Evolutionary conservation across 176 grass and related monocot species (phyloP).

Genomic region (Typha latifolia): DNA sequence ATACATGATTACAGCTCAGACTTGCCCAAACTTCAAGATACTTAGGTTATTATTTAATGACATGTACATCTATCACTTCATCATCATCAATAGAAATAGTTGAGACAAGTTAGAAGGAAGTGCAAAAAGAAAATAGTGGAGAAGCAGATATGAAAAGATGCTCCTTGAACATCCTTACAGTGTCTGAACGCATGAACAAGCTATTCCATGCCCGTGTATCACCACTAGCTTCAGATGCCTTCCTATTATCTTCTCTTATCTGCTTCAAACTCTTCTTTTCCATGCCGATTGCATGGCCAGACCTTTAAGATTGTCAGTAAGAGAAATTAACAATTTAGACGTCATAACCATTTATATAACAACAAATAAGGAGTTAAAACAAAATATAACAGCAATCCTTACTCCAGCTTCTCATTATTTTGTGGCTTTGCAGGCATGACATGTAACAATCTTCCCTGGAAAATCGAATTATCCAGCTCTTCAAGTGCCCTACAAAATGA

Average conservation of each 20-base stretch:
- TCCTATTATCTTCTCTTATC: constrained; percentile 68
- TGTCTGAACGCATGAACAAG: constrained; percentile 86
- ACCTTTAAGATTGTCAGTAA: constrained; percentile 19
- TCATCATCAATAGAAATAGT: too few relatives aligned
- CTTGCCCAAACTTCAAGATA: too few relatives aligned
- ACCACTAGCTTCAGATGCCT: constrained; percentile 72
- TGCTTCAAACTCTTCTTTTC: constrained; percentile 80
- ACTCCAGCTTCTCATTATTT: constrained; percentile 68
- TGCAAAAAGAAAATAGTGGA: background rate
- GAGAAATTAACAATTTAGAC: too few relatives aligned
- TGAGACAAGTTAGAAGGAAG: background rate
- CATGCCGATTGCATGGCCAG: constrained; percentile 26
- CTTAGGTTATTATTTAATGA: too few relatives aligned
- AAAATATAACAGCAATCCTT: constrained; percentile 26
- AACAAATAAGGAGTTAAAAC: background rate
- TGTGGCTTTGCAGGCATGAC: constrained; percentile 79
- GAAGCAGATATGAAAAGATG: background rate
- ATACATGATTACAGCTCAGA: too few relatives aligned
- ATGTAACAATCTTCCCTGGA: constrained; percentile 76
- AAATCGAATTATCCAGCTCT: constrained; percentile 94
- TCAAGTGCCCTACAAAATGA: constrained; percentile 57
- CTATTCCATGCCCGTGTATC: constrained; percentile 90
- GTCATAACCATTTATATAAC: too few relatives aligned
- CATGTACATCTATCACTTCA: too few relatives aligned
- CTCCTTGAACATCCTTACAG: constrained; percentile 39